Conservation (phyloP, 225 moss, liverwort and hornwort species). For the Pseudoscleropodium purum region DNA sequence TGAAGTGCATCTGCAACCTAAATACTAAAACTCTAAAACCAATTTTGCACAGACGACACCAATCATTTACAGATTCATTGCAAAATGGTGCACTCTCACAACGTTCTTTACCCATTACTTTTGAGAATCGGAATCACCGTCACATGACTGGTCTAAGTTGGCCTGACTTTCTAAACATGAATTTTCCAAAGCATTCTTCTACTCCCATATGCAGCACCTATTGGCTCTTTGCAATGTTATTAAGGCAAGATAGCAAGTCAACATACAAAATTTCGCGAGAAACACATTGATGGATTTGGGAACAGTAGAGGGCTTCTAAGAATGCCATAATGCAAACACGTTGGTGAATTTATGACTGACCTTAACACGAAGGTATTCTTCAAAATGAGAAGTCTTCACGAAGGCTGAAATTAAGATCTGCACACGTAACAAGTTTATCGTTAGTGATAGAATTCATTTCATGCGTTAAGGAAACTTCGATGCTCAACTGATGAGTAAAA, state of each 20-base stretch:
- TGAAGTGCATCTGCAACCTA: not conserved
- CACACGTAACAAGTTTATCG: not conserved
- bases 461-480: not conserved
- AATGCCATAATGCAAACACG: not conserved
- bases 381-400: conserved; percentile 95
- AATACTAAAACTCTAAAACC: not conserved
- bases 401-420: conserved; percentile 98
- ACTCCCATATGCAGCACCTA: not conserved
- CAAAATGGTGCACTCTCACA: not conserved
- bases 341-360: conserved; percentile 17
- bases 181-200: not conserved
- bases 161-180: not conserved
- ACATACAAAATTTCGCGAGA: not conserved
- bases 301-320: not conserved
- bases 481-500: not conserved
- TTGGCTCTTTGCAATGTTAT: not conserved
- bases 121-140: not conserved
- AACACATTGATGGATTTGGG: not conserved
- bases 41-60: not conserved
- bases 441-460: not conserved
- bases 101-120: not conserved
- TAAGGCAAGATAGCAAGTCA: not conserved
- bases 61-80: not conserved
- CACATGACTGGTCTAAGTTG: not conserved
- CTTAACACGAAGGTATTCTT: conserved; percentile 96